Conservation (phyloP, 345 rosid genomes). For the Salix purpurea region DNA sequence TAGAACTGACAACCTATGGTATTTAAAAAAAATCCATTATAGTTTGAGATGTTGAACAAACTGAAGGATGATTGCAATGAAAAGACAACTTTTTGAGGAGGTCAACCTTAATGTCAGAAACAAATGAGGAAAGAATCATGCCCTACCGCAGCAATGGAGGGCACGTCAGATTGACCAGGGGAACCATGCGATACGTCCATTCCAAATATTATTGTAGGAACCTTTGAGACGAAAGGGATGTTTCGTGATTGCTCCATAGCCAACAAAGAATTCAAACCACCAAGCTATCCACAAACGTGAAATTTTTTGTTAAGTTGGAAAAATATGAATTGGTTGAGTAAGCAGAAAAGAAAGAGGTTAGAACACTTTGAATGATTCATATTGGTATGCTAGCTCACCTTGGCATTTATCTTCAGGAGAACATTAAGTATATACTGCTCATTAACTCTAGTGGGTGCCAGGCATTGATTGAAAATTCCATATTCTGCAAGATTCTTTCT, state of each 20-base stretch:
- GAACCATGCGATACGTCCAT: conserved; percentile 30
- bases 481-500: conserved; percentile 23
- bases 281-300: conserved; percentile 10
- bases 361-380: neutral
- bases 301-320: neutral
- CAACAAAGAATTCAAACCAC: conserved; percentile 25
- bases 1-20: conserved; percentile 23
- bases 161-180: conserved; percentile 23
- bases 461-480: conserved; percentile 26
- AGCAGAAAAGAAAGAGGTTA: neutral
- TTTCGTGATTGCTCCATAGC: conserved; percentile 12
- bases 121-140: neutral
- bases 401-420: conserved; percentile 28
- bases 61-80: neutral
- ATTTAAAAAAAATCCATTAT: neutral
- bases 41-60: neutral
- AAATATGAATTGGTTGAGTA: neutral
- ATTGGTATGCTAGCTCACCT: conserved; percentile 7
- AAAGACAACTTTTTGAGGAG: neutral
- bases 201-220: conserved; percentile 28
- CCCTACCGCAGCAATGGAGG: conserved; percentile 29
- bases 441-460: conserved; percentile 16
- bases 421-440: conserved; percentile 25
- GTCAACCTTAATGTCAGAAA: neutral
- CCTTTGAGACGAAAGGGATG: conserved; percentile 18